phyloP scores from a whole-genome alignment of 2,329 filamentous ascomycete species.

The Fusarium domesticum region DNA sequence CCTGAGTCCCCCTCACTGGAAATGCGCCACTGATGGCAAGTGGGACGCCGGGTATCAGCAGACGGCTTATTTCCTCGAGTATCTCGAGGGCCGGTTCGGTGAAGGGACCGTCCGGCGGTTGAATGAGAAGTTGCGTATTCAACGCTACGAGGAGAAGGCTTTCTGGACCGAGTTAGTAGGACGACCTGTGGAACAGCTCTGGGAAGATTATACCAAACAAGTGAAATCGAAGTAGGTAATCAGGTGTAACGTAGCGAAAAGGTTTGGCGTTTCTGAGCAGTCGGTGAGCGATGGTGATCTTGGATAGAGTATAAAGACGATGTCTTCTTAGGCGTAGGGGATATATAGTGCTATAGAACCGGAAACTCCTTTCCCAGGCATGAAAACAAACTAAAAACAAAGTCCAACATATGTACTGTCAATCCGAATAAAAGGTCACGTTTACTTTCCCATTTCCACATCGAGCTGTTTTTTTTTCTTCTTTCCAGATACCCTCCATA shows the following conservation, averaged over 20 bases:
- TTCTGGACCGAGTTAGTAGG: slow-evolving; percentile 72
- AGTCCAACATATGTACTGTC: slow-evolving; percentile 6
- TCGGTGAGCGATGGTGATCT: slow-evolving; percentile 6
- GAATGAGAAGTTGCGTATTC: slow-evolving; percentile 64
- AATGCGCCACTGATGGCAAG: slow-evolving; percentile 50
- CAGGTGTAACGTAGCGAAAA: too few relatives aligned
- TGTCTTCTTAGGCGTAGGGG: slow-evolving; percentile 14
- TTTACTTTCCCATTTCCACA: slow-evolving; percentile 1
- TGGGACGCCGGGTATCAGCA: slow-evolving; percentile 91
- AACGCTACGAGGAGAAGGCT: slow-evolving; percentile 59
- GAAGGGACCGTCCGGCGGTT: slow-evolving; percentile 58
- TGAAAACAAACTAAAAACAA: slow-evolving; percentile 8
- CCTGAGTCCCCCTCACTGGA: slow-evolving; percentile 82
- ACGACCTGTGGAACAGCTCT: slow-evolving; percentile 63
- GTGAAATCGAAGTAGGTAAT: slow-evolving; percentile 17
- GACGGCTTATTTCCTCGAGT: slow-evolving; percentile 88
- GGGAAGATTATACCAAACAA: slow-evolving; percentile 63
- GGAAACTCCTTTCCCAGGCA: slow-evolving; percentile 18
- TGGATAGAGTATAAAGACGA: slow-evolving; percentile 6
- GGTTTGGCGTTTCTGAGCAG: background rate
- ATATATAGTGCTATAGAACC: slow-evolving; percentile 20
- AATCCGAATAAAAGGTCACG: background rate
- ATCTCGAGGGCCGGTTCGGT: slow-evolving; percentile 68
- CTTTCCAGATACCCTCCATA: too few relatives aligned
- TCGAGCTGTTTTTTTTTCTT: too few relatives aligned